Evolutionary conservation across 768 basidiomycete genomes (phyloP).

Genomic region (Termitomyces sp.): DNA sequence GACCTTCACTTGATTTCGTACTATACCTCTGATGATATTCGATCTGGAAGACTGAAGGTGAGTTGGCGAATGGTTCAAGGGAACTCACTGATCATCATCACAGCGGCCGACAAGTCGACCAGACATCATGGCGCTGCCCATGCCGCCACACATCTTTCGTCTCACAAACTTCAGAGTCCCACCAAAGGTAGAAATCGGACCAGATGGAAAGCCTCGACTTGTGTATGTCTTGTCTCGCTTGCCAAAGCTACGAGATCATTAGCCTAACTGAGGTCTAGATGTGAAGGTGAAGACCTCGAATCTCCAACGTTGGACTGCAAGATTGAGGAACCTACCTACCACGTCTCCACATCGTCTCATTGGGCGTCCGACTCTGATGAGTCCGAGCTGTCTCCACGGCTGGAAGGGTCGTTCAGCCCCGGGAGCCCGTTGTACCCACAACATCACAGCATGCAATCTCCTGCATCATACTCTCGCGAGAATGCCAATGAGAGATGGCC

Average conservation of each 20-base stretch:
- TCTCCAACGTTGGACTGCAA: conserved; percentile 38
- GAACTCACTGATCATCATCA: conserved; percentile 4
- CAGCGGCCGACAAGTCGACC: conserved; percentile 64
- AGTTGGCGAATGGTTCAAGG: conserved; percentile 5
- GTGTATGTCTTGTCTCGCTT: conserved; percentile 41
- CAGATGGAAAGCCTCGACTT: conserved; percentile 64
- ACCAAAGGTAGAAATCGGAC: conserved; percentile 71
- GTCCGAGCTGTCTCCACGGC: conserved; percentile 27
- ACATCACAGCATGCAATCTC: conserved; percentile 20
- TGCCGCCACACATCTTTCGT: conserved; percentile 76
- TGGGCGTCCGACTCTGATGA: conserved; percentile 29
- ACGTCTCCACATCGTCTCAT: conserved; percentile 34
- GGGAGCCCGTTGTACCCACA: conserved; percentile 28
- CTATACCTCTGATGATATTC: conserved; percentile 77
- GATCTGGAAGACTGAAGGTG: conserved; percentile 61
- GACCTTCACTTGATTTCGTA: conserved; percentile 84
- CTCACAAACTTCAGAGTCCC: conserved; percentile 82
- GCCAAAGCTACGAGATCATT: background rate
- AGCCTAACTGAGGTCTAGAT: background rate
- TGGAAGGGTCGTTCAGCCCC: conserved; percentile 30
- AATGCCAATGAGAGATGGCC: conserved; percentile 27
- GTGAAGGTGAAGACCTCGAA: conserved; percentile 37
- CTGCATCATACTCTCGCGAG: conserved; percentile 25
- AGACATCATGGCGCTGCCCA: conserved; percentile 70
- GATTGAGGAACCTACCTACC: conserved; percentile 43